Conservation (phyloP, 768 basidiomycete species). For the Leccinellum luteum region DNA sequence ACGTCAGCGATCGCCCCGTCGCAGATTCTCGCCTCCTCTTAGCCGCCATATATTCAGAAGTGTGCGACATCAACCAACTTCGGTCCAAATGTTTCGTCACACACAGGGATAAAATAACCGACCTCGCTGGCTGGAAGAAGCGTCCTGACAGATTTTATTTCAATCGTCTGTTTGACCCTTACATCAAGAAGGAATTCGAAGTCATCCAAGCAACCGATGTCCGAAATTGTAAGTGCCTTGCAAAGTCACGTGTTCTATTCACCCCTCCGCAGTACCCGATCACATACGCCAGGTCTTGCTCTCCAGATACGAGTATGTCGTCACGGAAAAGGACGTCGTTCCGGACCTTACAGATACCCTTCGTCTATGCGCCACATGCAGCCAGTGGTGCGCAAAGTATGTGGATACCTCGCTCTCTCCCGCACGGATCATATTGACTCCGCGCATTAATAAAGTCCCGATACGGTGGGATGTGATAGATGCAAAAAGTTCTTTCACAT, state of each 20-base stretch:
- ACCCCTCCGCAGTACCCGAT: conserved; percentile 62
- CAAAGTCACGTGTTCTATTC: conserved; percentile 19
- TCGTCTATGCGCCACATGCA: conserved; percentile 83
- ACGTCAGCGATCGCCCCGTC: conserved; percentile 89
- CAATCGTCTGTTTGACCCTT: conserved; percentile 92
- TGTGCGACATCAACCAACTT: conserved; percentile 92
- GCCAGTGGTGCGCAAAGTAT: conserved; percentile 86
- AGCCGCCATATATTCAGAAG: conserved; percentile 95
- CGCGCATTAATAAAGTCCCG: conserved; percentile 49
- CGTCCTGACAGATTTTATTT: conserved; percentile 96
- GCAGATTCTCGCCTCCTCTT: conserved; percentile 90
- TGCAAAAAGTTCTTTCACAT: conserved; percentile 97
- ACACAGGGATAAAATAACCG: conserved; percentile 93
- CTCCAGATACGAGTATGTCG: conserved; percentile 89
- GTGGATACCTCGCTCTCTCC: conserved; percentile 27
- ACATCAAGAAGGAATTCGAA: conserved; percentile 98
- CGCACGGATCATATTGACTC: conserved; percentile 21
- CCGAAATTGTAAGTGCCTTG: conserved; percentile 70
- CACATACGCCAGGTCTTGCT: conserved; percentile 75
- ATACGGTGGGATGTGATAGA: conserved; percentile 85
- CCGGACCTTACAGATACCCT: conserved; percentile 85
- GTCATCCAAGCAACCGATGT: conserved; percentile 85
- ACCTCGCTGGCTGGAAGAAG: conserved; percentile 92
- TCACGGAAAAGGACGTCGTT: conserved; percentile 91
- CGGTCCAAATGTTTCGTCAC: conserved; percentile 91